Evolutionary conservation across 495 filamentous ascomycete species (phyloP).

Genomic region (Annulohypoxylon stygium): DNA sequence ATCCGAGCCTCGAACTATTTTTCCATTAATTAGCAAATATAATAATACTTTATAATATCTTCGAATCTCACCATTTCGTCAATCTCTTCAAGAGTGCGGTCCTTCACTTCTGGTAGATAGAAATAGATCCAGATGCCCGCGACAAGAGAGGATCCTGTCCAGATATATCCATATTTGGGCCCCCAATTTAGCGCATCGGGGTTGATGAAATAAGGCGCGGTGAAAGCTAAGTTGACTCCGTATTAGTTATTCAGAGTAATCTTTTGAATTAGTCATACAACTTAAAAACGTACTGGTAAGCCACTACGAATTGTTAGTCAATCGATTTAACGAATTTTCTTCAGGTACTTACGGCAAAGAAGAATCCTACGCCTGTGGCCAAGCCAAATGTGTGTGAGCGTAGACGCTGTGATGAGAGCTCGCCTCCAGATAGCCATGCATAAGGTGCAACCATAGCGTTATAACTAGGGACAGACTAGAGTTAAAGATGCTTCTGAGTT

Average conservation of each 20-base stretch:
- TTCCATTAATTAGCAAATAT: constrained; percentile 3
- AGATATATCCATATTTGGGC: constrained; percentile 69
- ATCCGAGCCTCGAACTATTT: constrained; percentile 60
- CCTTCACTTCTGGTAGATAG: constrained; percentile 68
- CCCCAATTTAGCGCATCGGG: constrained; percentile 68
- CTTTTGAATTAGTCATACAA: not conserved
- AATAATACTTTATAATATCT: not conserved
- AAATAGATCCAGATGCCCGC: constrained; percentile 63
- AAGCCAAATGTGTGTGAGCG: constrained; percentile 70
- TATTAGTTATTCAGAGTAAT: not conserved
- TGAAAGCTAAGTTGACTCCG: constrained; percentile 57
- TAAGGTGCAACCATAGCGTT: constrained; percentile 69
- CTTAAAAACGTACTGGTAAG: constrained; percentile 55
- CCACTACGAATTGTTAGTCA: constrained; percentile 54
- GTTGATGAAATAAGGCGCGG: constrained; percentile 73
- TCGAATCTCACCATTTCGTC: constrained; percentile 63
- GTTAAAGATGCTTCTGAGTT: not conserved
- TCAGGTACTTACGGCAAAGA: constrained; percentile 54
- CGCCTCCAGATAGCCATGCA: constrained; percentile 71
- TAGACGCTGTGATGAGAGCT: constrained; percentile 68
- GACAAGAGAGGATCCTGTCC: constrained; percentile 57
- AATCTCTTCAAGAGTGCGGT: constrained; percentile 65
- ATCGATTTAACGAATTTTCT: not conserved
- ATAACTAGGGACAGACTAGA: constrained; percentile 49
- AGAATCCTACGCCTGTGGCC: constrained; percentile 66